Evolutionary conservation across 1,139 yeast genomes (phyloP), one percentile per base, ranked within the genome.

Genomic region (Suhomyces wounanorum): DNA sequence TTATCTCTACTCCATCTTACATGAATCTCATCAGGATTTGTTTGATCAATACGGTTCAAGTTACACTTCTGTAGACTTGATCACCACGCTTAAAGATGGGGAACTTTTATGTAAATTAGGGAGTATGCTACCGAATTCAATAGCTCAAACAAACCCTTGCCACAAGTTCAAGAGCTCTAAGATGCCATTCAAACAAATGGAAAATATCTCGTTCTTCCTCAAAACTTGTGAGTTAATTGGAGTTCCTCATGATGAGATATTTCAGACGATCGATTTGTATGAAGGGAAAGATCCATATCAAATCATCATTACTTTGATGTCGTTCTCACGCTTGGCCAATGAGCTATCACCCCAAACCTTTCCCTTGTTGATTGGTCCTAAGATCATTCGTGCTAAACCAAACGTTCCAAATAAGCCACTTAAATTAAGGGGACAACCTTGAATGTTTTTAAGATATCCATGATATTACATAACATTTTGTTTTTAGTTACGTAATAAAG

Each of bases 171-270:
- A 86, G 63, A 75, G 74, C 45, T 82, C 91, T n/a, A 73, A 73
- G 47, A 84, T 89, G 87, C 94, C 96, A 2, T 90, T 90, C 67
- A 84, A 89, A 10, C 90, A 86, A 69, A 89, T 89, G 96, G 96
- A 90, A 63, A 89, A 89, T 61, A 89, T 90, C 39, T 84, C 90
- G 41, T 80, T 83, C 55, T 90, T 89, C 62, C 70, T 90, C 35
- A 68, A 74, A 14, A 81, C 85, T 46, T 83, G 89, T 49, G 78
- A 82, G 54, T 47, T 62, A 3, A 71, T 85, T 43, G 94, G 95
- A 1, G 84, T 90, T 3, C 90, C 94, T 4, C 89, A 87, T 55
- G 92, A 89, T 62, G 97, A 90, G 63, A 70, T 87, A 44, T 90
- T 90, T 63, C 94, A 87, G 59, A 89, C 96, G 0, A 81, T 87